A percentile compares a stretch with the other conserved stretches of the same genome.
Conservation (phyloP, 1,139 yeast genomes). For the Zhuliangozyma parablackwelliae region DNA sequence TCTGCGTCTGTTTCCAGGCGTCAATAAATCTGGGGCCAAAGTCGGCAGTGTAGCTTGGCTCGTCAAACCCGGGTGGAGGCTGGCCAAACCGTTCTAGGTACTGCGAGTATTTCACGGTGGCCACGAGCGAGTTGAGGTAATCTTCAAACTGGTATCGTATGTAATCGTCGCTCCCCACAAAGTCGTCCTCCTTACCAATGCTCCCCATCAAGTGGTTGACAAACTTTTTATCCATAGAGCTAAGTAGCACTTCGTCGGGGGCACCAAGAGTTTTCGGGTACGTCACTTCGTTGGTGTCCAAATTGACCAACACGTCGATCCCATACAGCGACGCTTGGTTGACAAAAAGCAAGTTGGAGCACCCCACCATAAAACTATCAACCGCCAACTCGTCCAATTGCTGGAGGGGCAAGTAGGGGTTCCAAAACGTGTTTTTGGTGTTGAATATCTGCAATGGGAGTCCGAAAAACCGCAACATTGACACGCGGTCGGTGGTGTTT, state of each 20-base stretch:
- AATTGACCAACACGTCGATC: constrained; percentile 39
- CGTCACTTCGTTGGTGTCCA: constrained; percentile 30
- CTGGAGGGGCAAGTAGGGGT: constrained; percentile 89
- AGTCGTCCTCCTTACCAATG: constrained; percentile 17
- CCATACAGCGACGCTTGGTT: constrained; percentile 60
- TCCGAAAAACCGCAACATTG: constrained; percentile 78
- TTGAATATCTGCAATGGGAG: constrained; percentile 84
- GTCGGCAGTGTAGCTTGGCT: constrained; percentile 19
- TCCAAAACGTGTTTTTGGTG: constrained; percentile 77
- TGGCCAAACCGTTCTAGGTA: constrained; percentile 44
- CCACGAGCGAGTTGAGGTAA: constrained; percentile 69
- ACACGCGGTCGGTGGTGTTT: constrained; percentile 71
- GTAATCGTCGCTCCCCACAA: constrained; percentile 80
- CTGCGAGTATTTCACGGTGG: constrained; percentile 66
- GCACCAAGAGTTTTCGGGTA: constrained; percentile 36
- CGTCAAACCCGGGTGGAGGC: constrained; percentile 43
- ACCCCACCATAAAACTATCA: constrained; percentile 72
- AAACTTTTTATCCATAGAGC: constrained; percentile 71
- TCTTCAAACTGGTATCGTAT: constrained; percentile 88
- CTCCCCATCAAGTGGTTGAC: constrained; percentile 41
- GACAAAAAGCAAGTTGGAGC: constrained; percentile 76
- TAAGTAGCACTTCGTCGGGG: constrained; percentile 45
- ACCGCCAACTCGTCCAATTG: constrained; percentile 72
- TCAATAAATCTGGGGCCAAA: constrained; percentile 58
- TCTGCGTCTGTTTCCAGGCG: constrained; percentile 63